Evolutionary conservation across 371 early-diverging fungal genomes (phyloP).

Genomic region (Umbelopsis sp.): DNA sequence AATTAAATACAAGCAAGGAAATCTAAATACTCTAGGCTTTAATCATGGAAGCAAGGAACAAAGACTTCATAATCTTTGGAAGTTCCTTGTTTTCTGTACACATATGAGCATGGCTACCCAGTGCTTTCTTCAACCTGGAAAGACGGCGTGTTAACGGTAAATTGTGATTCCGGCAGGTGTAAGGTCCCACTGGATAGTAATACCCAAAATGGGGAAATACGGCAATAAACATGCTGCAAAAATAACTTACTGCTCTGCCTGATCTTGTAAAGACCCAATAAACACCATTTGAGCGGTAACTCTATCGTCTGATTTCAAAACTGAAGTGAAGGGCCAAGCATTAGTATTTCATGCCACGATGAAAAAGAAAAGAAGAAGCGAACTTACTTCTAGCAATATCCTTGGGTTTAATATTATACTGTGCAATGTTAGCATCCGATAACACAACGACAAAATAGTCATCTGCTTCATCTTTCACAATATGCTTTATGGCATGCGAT

Average conservation of each 20-base stretch:
- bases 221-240: neutral
- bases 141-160: constrained; percentile 3
- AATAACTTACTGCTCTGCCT: constrained; percentile 65
- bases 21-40: constrained; percentile 37
- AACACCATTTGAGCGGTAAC: constrained; percentile 77
- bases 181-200: too few relatives aligned
- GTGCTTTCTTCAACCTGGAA: constrained; percentile 59
- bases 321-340: constrained; percentile 30
- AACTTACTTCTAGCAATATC: constrained; percentile 70
- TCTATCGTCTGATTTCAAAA: constrained; percentile 67
- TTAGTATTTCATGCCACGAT: constrained; percentile 1
- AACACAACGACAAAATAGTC: constrained; percentile 81
- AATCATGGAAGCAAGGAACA: constrained; percentile 76
- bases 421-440: constrained; percentile 85
- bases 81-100: constrained; percentile 80
- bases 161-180: neutral
- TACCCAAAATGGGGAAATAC: too few relatives aligned
- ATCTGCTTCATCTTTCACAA: constrained; percentile 77
- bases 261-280: constrained; percentile 66
- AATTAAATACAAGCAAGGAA: too few relatives aligned
- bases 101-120: constrained; percentile 69
- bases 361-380: constrained; percentile 21
- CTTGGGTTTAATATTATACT: constrained; percentile 79
- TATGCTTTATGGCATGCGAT: constrained; percentile 70
- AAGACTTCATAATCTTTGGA: constrained; percentile 79